Evolutionary conservation across 1,284 basidiomycete species (phyloP).

Genomic region (Exobasidium cylindrosporum): DNA sequence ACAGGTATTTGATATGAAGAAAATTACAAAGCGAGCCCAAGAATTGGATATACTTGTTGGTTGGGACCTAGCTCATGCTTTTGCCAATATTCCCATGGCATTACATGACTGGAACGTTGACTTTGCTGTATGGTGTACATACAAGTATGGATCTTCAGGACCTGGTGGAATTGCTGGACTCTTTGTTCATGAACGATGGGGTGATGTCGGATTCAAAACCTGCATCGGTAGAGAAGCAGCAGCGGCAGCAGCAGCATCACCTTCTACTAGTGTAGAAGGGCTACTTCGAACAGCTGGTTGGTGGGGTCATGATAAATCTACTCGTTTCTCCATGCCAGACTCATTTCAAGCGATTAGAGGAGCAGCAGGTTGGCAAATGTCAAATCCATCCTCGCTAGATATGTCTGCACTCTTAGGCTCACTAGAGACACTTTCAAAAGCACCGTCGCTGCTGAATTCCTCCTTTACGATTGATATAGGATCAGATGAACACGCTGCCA

Average conservation of each 20-base stretch:
- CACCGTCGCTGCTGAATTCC: constrained; percentile 5
- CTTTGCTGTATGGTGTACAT: constrained; percentile 68
- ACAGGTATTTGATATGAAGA: constrained; percentile 85
- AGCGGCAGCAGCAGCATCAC: background rate
- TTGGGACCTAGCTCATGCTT: constrained; percentile 93
- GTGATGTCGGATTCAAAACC: constrained; percentile 11
- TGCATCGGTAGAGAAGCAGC: constrained; percentile 2
- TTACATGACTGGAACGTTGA: constrained; percentile 93
- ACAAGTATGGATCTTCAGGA: constrained; percentile 82
- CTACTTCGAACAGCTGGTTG: constrained; percentile 77
- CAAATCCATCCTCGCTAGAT: constrained; percentile 81
- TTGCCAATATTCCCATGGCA: constrained; percentile 84
- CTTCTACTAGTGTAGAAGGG: constrained; percentile 19
- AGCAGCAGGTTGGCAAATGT: constrained; percentile 92
- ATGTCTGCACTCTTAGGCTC: constrained; percentile 58
- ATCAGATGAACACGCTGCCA: background rate
- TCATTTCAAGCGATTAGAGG: constrained; percentile 78
- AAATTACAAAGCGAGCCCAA: constrained; percentile 73
- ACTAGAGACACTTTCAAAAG: constrained; percentile 39
- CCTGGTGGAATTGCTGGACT: constrained; percentile 93
- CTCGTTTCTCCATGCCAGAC: constrained; percentile 86
- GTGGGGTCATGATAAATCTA: constrained; percentile 89
- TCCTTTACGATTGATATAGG: constrained; percentile 9
- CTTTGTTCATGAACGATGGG: constrained; percentile 76
- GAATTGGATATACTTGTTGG: constrained; percentile 76